Evolutionary conservation across 1,284 basidiomycete genomes (phyloP).

Genomic region (Trichosporon sp.): DNA sequence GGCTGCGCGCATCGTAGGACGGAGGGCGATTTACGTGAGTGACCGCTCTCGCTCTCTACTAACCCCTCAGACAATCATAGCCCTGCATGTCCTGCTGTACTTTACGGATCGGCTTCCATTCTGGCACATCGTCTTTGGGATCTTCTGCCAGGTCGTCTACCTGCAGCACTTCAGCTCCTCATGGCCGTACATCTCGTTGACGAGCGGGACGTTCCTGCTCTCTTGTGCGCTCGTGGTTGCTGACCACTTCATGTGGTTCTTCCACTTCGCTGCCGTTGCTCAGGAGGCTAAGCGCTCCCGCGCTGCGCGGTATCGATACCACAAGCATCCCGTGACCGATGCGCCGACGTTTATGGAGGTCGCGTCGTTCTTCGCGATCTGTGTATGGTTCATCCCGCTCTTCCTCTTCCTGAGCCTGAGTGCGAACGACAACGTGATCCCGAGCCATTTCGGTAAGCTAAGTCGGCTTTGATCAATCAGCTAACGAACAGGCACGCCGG

Average conservation of each 20-base stretch:
- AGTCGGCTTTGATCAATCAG: slow-evolving; percentile 73
- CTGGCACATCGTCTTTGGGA: slow-evolving; percentile 66
- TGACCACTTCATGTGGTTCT: slow-evolving; percentile 94
- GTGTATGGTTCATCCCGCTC: slow-evolving; percentile 81
- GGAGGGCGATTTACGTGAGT: slow-evolving; percentile 77
- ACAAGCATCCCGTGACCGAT: background rate
- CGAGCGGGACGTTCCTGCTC: slow-evolving; percentile 71
- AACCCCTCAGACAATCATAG: slow-evolving; percentile 62
- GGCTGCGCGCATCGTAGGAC: slow-evolving; percentile 69
- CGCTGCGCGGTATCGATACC: slow-evolving; percentile 47
- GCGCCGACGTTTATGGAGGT: slow-evolving; percentile 18
- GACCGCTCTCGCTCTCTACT: background rate
- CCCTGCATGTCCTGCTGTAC: slow-evolving; percentile 69
- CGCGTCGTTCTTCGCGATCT: slow-evolving; percentile 48
- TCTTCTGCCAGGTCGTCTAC: slow-evolving; percentile 77
- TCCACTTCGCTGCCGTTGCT: slow-evolving; percentile 70
- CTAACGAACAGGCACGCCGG: slow-evolving; percentile 64
- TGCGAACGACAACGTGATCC: slow-evolving; percentile 89
- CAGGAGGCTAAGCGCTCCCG: slow-evolving; percentile 50
- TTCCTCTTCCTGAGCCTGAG: slow-evolving; percentile 89
- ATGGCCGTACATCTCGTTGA: slow-evolving; percentile 86
- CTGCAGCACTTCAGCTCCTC: slow-evolving; percentile 78
- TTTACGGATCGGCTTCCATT: slow-evolving; percentile 72
- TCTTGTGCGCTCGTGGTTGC: slow-evolving; percentile 75
- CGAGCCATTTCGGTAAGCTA: slow-evolving; percentile 49